A percentile compares a stretch with the other conserved stretches of the same genome.
These are phyloP conservation scores for Ustilago nuda DNA, from an alignment of 1,284 basidiomycete genomes.

Conservation along the genomic window DNA sequence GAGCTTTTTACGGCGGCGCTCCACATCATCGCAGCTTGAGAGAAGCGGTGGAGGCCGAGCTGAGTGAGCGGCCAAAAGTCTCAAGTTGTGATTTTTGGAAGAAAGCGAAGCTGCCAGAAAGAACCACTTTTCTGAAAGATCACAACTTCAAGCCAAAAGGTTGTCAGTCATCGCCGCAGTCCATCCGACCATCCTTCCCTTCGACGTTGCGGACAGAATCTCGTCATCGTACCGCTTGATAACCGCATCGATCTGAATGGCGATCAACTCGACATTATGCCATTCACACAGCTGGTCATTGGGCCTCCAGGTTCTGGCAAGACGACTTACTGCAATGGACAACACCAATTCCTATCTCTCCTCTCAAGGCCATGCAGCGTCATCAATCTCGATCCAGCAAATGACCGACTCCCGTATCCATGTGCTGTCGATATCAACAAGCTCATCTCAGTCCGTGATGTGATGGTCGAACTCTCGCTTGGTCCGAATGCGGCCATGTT, in stretches of 20 bases:
- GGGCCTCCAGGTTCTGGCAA: slow-evolving; percentile 66
- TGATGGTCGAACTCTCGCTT: slow-evolving; percentile 85
- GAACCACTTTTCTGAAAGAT: slow-evolving; percentile 6
- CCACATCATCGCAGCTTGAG: background rate
- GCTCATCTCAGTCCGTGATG: slow-evolving; percentile 87
- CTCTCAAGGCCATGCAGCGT: slow-evolving; percentile 86
- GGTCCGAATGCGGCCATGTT: slow-evolving; percentile 98
- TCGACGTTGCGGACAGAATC: slow-evolving; percentile 4
- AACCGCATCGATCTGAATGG: slow-evolving; percentile 4
- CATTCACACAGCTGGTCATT: slow-evolving; percentile 59
- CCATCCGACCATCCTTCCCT: background rate
- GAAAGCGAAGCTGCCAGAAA: slow-evolving; percentile 11
- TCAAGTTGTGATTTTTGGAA: slow-evolving; percentile 1
- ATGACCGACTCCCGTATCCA: slow-evolving; percentile 88
- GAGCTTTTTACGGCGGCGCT: slow-evolving; percentile 5
- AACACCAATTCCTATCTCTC: slow-evolving; percentile 79
- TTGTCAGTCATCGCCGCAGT: background rate
- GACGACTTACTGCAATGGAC: slow-evolving; percentile 62
- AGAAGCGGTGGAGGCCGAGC: slow-evolving; percentile 5
- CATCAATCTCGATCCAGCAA: slow-evolving; percentile 96
- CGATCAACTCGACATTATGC: slow-evolving; percentile 27
- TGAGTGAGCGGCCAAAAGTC: background rate
- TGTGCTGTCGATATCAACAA: slow-evolving; percentile 86
- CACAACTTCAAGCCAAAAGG: background rate
- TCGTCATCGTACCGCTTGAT: background rate